Evolutionary conservation across 805 yeast species (phyloP), one percentile per base, ranked within the genome.

Genomic region (Ogataea angusta): DNA sequence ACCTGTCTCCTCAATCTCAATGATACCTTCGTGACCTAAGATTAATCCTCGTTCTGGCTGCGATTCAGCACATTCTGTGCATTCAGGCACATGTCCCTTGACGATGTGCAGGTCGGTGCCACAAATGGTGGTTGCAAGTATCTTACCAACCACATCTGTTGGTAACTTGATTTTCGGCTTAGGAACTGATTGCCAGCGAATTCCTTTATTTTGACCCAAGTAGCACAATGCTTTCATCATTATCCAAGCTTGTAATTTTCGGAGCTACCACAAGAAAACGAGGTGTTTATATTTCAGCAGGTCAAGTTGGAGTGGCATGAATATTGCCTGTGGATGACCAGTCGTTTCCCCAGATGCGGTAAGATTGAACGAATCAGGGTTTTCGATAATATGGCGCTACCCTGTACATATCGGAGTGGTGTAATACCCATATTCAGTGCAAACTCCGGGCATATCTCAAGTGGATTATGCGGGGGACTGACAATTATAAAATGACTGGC

Each of bases 21-120:
- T 82, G 17, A 81, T 63, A 36, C 81, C 79, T 57, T 80, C 86
- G 53, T 80, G 85, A 18, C 86, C 86, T 52, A 80, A 63, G 34
- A 58, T 48, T n/a, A 60, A 38, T 22, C 64, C 64, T 32, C 47
- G 49, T 2, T 43, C 52, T 3, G 50, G 48, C 9, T 46, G 27
- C 5, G 38, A 39, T 5, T 47, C 32, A 4, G 62, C 63, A 18
- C 49, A n/a, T 16, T 71, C 75, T 2, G 66, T 57, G 15, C 69
- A 64, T 53, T 77, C 78, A 13, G 78, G 78, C 39, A 77, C 80
- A 46, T 75, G 74, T 34, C 85, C 86, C 37, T 76, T 72, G 39
- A 73, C 66, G 56, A 78, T 80, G 55, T 78, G 85, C 42, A 80
- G 65, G 54, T 80, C 85, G 2, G 82, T 68, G 30, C 85, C 85